Evolutionary conservation across 305 asterid genomes (phyloP), one percentile per base, ranked within the genome.

Genomic region (Solanum hybrid): DNA sequence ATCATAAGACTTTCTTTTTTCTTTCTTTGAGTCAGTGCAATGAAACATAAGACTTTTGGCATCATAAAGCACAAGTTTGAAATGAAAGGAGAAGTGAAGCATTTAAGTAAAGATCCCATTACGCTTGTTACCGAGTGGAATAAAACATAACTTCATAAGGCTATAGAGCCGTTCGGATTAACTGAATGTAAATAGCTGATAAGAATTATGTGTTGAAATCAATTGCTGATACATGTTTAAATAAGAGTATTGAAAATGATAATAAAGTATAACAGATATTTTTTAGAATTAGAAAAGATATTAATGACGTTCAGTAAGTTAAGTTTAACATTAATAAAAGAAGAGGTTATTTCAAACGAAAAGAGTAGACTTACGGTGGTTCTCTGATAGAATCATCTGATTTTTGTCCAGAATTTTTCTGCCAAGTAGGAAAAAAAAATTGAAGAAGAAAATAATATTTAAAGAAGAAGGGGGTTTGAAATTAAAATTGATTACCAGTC

Each of bases 311-410:
- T 64, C 5, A 64, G 26, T 77, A 77, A 77, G 9, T 13, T 34
- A 77, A 40, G 51, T 40, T 40, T 40, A 40, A 40, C 51, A 40
- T 46, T 46, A 46, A 46, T 46, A 46, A 46, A 46, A 46, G 24
- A 57, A 57, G 61, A 46, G 61, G 61, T 46, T 46, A 46, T 14
- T 46, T 46, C 22, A 2, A 46, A 46, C 61, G 14, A 46, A 64
- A 73, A 64, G 83, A 40, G 73, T 83, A 34, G 22, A 94, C 99
- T 90, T 93, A 97, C 99, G 99, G 99, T 51, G 97, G 97, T 90
- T 96, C 99, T 87, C 95, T 87, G 86, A 82, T 87, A 28, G 94
- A 83, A 34, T 97, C 99, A 40, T 97, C 98, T 11, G 95, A 92
- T 89, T 95, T 97, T 89, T 94, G 96, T 91, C 89, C 90, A 61